Evolutionary conservation across 148 eudicot genomes (phyloP), one percentile per base, ranked within the genome.

Genomic region (Gaultheria prostrata): DNA sequence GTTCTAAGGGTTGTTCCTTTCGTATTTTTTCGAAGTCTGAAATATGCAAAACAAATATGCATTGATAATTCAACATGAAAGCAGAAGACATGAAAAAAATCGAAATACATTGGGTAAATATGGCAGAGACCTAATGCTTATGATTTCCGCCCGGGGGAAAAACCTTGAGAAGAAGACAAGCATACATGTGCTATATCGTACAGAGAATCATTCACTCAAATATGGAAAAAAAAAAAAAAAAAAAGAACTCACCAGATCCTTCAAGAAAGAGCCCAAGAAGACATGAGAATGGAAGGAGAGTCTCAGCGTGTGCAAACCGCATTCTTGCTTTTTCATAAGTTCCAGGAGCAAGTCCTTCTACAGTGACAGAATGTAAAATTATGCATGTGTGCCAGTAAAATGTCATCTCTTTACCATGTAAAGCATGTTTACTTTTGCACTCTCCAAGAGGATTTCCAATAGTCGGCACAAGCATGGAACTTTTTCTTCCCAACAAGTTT

Each of bases 231-330:
- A n/a, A n/a, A n/a, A n/a, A n/a, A 39, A 39, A 72, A 65, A 79
- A 59, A 82, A 80, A 83, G 24, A 39, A 88, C 92, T 91, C 87
- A 95, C 99, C 98, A 76, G 98, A 76, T 91, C 91, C 95, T 83
- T 95, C 92, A 77, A 95, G 98, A 89, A 92, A 93, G 57, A 97
- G 93, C 77, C 99, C 99, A 79, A 97, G 88, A 77, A 97, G 91
- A 90, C 99, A 95, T 83, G 99, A 92, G 86, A 97, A 97, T 48
- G 99, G 99, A 89, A 97, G 91, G 48, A 97, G 78, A 72, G 99
- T 97, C 83, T 97, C 99, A 11, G 98, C 99, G 85, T 97, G 99
- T 80, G 99, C 99, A 81, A 97, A 95, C 30, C 95, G 94, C 85
- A 95, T 90, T 78, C 95, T 89, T 79, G 98, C 96, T 90, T 95